Evolutionary conservation across 169 alveolate species (phyloP), one percentile per base, ranked within the genome.

Genomic region (Cryptosporidium ubiquitum): DNA sequence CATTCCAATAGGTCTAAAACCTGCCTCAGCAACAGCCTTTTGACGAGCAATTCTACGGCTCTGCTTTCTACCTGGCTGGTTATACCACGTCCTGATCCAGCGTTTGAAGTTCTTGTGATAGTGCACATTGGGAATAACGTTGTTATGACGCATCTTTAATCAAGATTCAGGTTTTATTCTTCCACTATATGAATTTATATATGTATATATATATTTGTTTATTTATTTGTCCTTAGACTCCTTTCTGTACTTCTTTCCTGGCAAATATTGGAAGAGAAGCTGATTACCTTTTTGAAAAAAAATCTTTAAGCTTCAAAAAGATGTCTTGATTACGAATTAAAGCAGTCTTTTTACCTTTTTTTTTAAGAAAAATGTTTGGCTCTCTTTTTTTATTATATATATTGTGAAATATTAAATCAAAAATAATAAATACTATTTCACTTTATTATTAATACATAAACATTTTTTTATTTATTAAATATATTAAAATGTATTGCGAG

Each of bases 111-210:
- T 98, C 93, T 98, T 98, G 91, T 96, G 97, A 92, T 98, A 95
- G 94, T 98, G 99, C 79, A 94, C 99, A 95, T 98, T 98, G 39
- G 99, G 99, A 70, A 98, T 93, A 86, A 95, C 97, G 95, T 98
- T 96, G 94, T 98, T 98, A 96, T 98, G 99, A 92, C 97, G 94
- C 95, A 98, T 93, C 92, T 91, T 68, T 47, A 16, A 47, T 47
- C 35, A 44, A 26, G n/a, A 31, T 37, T 20, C 5, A 29, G 40
- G 35, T 35, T 73, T 92, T 69, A 57, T 85, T 92, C 93, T 84
- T 70, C 51, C 26, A 58, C 16, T 14, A 47, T 47, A 47, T 47
- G 55, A 47, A 47, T 47, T 20, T 44, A 47, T 47, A 10, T 12
- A 47, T 47, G 3, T 42, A 42, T 42, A 42, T n/a, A n/a, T n/a